Evolutionary conservation across 2,329 filamentous ascomycete species (phyloP), one percentile per base, ranked within the genome.

Genomic region (Pyricularia pennisetigena): DNA sequence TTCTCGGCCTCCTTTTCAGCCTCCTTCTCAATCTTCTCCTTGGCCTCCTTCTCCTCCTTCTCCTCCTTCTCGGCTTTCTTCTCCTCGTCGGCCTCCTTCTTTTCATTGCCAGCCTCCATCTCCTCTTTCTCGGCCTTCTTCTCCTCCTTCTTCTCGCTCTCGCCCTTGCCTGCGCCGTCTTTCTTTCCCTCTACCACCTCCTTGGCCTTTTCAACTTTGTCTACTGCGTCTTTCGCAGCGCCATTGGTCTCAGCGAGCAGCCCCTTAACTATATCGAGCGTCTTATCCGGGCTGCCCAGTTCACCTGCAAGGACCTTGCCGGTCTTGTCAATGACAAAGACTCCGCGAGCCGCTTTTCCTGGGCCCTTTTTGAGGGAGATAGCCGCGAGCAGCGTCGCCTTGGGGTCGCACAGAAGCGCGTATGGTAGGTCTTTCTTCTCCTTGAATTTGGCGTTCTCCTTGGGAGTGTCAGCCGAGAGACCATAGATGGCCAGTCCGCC

Each of bases 391-490:
- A 99, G 85, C 2, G 86, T 88, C 30, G 85, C 86, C 67, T 81
- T 80, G 6, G 89, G 86, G 78, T 99, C 94, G 81, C 94, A 98
- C 59, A 99, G 86, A 64, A 99, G 87, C 49, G 90, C 83, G 78
- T 97, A 99, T 5, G 90, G 92, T 68, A 98, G 86, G 71, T 90
- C 92, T 79, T 98, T 92, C 82, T 97, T 97, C 59, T 88, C 89
- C 80, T 93, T 91, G 85, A 98, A 99, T 64, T 88, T 92, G 28
- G 92, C 94, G 82, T 99, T 99, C 74, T 93, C 88, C 81, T 95
- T 97, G 74, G 93, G 88, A 65, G 89, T 91, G 81, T 98, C 95
- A 73, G 87, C 87, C 70, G 92, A 96, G 66, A 99, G 88, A 68
- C 95, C 95, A 78, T 92, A 98, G 80, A 99, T 93, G 76, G 89